Conservation (phyloP, 805 yeast genomes). For the Ogataea paradorogensis region DNA sequence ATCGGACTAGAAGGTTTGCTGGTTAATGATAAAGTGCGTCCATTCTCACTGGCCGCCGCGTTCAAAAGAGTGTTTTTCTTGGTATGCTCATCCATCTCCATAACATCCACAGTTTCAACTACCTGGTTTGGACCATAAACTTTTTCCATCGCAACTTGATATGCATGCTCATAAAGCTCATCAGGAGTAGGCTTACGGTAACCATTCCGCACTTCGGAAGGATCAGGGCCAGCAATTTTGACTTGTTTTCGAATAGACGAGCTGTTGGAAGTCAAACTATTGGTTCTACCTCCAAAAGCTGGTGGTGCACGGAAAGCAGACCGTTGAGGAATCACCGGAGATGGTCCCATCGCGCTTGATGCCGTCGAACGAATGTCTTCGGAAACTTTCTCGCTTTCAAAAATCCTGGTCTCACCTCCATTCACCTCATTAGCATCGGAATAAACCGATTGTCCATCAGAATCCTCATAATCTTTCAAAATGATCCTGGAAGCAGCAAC, state of each 20-base stretch:
- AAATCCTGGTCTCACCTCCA: not conserved
- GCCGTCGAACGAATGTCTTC: slow-evolving; percentile 22
- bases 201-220: slow-evolving; percentile 6
- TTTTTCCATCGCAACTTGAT: slow-evolving; percentile 51
- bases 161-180: slow-evolving; percentile 55
- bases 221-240: slow-evolving; percentile 17
- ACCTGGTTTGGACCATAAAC: slow-evolving; percentile 44
- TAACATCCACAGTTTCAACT: slow-evolving; percentile 7
- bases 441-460: slow-evolving; percentile 23
- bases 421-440: slow-evolving; percentile 27
- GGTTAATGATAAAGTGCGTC: slow-evolving; percentile 6
- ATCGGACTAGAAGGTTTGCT: not conserved
- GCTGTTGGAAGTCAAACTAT: slow-evolving; percentile 20
- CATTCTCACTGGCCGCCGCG: slow-evolving; percentile 8
- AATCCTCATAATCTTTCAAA: slow-evolving; percentile 13
- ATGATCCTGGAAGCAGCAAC: slow-evolving; percentile 24
- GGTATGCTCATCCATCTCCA: slow-evolving; percentile 26
- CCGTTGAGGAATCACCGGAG: slow-evolving; percentile 20
- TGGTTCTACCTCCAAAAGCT: slow-evolving; percentile 12
- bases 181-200: slow-evolving; percentile 35
- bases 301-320: slow-evolving; percentile 12
- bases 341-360: slow-evolving; percentile 13
- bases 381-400: slow-evolving; percentile 24
- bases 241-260: slow-evolving; percentile 25
- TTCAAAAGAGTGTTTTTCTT: slow-evolving; percentile 28